Percentiles rank a stretch among this genome's conserved stretches.
Evolutionary conservation across 2,329 filamentous ascomycete species (phyloP).

Genomic region (Phaeosphaeriaceae sp.): DNA sequence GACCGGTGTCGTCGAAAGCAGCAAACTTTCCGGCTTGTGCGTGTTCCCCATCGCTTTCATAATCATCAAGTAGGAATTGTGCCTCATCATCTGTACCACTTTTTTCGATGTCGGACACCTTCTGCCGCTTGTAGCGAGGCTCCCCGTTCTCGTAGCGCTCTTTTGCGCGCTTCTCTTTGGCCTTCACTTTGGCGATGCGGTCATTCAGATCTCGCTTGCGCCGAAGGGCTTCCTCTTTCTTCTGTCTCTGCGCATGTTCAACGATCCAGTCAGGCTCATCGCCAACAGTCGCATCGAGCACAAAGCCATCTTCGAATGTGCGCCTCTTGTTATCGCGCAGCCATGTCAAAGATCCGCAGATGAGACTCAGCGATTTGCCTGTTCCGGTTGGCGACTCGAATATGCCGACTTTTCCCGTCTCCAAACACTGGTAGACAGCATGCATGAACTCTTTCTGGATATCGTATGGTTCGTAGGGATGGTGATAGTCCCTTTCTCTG

Average conservation of each 20-base stretch:
- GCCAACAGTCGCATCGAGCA: constrained; percentile 56
- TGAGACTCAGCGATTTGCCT: constrained; percentile 91
- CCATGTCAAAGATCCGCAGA: constrained; percentile 90
- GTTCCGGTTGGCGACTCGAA: constrained; percentile 93
- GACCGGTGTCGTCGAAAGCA: constrained; percentile 50
- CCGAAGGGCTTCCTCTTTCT: constrained; percentile 69
- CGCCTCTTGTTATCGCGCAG: constrained; percentile 79
- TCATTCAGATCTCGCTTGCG: constrained; percentile 76
- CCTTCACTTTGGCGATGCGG: constrained; percentile 69
- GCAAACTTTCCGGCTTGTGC: constrained; percentile 23
- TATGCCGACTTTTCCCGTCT: constrained; percentile 82
- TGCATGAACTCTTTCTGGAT: constrained; percentile 91
- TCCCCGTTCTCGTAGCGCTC: constrained; percentile 59
- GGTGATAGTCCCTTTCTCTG: constrained; percentile 70
- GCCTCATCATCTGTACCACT: constrained; percentile 59
- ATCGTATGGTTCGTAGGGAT: constrained; percentile 85
- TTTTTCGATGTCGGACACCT: constrained; percentile 11
- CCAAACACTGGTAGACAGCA: constrained; percentile 78
- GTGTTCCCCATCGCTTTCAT: constrained; percentile 68
- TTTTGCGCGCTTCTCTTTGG: constrained; percentile 67
- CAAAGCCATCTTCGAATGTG: constrained; percentile 61
- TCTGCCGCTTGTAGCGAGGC: constrained; percentile 55
- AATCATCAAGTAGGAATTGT: constrained; percentile 78
- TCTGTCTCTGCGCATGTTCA: constrained; percentile 75
- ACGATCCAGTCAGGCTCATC: constrained; percentile 87